Evolutionary conservation across 2,329 filamentous ascomycete genomes (phyloP).

Genomic region (Phaeoacremonium minimum): DNA sequence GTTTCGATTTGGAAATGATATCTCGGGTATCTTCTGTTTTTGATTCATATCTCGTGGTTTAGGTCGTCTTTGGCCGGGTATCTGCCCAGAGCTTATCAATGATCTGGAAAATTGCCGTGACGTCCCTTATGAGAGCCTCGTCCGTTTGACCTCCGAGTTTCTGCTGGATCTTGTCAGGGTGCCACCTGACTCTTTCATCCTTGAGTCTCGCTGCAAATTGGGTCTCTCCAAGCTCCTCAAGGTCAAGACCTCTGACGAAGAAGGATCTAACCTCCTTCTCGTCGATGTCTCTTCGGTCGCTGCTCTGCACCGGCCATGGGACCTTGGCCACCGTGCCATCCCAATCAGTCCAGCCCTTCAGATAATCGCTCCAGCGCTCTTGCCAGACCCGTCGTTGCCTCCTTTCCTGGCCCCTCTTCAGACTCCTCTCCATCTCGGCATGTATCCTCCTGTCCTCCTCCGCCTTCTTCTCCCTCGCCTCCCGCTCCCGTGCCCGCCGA

Average conservation of each 20-base stretch:
- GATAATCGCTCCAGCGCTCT: conserved; percentile 62
- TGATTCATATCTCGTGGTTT: conserved; percentile 4
- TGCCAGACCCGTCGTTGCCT: conserved; percentile 48
- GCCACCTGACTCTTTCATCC: conserved; percentile 86
- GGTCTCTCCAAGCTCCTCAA: conserved; percentile 37
- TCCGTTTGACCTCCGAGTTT: conserved; percentile 72
- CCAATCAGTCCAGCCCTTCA: conserved; percentile 56
- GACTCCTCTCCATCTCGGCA: conserved; percentile 63
- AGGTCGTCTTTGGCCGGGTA: conserved; percentile 24
- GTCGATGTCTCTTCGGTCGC: conserved; percentile 50
- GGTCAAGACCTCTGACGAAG: conserved; percentile 47
- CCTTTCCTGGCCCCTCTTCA: conserved; percentile 64
- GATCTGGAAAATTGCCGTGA: conserved; percentile 89
- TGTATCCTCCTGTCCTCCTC: conserved; percentile 43
- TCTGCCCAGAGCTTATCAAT: conserved; percentile 79
- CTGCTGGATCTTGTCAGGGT: conserved; percentile 97
- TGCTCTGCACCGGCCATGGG: conserved; percentile 71
- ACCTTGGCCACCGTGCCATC: conserved; percentile 36
- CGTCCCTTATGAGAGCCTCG: conserved; percentile 65
- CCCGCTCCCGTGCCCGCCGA: conserved; percentile 36
- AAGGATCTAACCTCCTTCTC: conserved; percentile 64
- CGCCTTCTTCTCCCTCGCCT: conserved; percentile 26
- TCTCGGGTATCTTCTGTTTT: too few species aligned
- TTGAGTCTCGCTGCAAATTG: conserved; percentile 58
- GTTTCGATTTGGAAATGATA: too few species aligned